phyloP scores from a whole-genome alignment of 352 stramenopile species.

The Pythium vanterpoolii region DNA sequence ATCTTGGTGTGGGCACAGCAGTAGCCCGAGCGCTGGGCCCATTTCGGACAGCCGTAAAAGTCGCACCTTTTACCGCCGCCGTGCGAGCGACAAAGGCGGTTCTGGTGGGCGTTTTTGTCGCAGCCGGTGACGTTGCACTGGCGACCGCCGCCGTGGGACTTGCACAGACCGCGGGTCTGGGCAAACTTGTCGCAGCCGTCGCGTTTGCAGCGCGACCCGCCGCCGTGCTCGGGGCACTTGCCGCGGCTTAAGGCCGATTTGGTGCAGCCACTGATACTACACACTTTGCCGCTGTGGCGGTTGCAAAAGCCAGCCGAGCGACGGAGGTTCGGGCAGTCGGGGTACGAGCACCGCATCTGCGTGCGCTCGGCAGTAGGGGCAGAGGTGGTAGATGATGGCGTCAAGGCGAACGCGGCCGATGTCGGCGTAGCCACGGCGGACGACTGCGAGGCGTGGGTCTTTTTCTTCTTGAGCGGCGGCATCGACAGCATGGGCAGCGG shows the following conservation, averaged over 20 bases:
- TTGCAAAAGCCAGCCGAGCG: slow-evolving; percentile 80
- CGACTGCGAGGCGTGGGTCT: slow-evolving; percentile 3
- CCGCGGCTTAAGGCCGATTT: slow-evolving; percentile 78
- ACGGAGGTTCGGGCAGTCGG: slow-evolving; percentile 71
- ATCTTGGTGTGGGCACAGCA: slow-evolving; percentile 84
- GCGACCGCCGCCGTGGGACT: slow-evolving; percentile 77
- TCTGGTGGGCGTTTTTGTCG: slow-evolving; percentile 84
- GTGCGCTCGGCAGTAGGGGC: slow-evolving; percentile 39
- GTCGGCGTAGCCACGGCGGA: too few species aligned
- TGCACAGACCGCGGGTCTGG: slow-evolving; percentile 77
- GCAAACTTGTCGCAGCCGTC: slow-evolving; percentile 85
- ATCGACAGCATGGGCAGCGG: slow-evolving; percentile 71
- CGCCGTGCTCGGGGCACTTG: slow-evolving; percentile 83
- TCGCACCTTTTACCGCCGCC: slow-evolving; percentile 81
- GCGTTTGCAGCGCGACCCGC: slow-evolving; percentile 80
- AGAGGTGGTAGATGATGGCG: slow-evolving; percentile 1
- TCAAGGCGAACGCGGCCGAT: slow-evolving; percentile 12
- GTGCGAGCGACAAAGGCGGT: slow-evolving; percentile 77
- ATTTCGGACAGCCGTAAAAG: slow-evolving; percentile 76
- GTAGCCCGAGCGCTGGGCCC: slow-evolving; percentile 80
- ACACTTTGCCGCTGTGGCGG: slow-evolving; percentile 78
- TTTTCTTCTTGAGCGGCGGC: slow-evolving; percentile 76
- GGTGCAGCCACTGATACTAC: slow-evolving; percentile 58
- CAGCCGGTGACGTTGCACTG: slow-evolving; percentile 74
- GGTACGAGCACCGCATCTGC: slow-evolving; percentile 72